phyloP scores from a whole-genome alignment of 352 stramenopile species.

The Globisporangium alternatum region DNA sequence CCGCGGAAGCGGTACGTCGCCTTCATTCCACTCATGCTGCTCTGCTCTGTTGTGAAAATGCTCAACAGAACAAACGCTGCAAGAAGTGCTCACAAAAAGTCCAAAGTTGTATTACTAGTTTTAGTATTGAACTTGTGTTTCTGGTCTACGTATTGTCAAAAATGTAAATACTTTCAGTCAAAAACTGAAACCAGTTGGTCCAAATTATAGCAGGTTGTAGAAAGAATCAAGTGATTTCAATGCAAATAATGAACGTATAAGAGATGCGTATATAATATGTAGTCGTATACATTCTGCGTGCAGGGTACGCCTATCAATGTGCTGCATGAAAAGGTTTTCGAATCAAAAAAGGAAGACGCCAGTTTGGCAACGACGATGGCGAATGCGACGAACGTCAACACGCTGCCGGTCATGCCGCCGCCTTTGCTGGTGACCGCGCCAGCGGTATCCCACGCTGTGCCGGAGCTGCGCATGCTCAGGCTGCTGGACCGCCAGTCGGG shows the following conservation, averaged over 20 bases:
- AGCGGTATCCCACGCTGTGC: constrained; percentile 13
- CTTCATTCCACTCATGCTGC: constrained; percentile 52
- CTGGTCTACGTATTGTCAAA: no score
- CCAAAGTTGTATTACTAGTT: no score
- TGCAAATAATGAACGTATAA: no score
- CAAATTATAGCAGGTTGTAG: no score
- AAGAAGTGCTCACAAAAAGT: background rate
- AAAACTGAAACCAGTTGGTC: no score
- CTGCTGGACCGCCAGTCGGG: constrained; percentile 63
- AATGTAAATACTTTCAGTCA: no score
- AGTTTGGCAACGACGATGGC: background rate
- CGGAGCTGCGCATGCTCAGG: constrained; percentile 70
- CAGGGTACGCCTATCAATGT: background rate
- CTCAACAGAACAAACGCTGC: background rate
- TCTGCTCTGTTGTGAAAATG: background rate
- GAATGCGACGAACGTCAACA: background rate
- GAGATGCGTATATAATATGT: background rate
- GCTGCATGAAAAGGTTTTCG: background rate
- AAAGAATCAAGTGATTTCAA: no score
- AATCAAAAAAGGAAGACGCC: background rate
- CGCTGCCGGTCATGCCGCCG: background rate
- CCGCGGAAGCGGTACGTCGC: constrained; percentile 66
- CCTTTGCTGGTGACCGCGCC: background rate
- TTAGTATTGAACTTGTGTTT: no score
- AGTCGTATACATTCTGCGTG: background rate